Evolutionary conservation across 768 basidiomycete genomes (phyloP), one percentile per base, ranked within the genome.

Genomic region (Ephemerocybe angulata): DNA sequence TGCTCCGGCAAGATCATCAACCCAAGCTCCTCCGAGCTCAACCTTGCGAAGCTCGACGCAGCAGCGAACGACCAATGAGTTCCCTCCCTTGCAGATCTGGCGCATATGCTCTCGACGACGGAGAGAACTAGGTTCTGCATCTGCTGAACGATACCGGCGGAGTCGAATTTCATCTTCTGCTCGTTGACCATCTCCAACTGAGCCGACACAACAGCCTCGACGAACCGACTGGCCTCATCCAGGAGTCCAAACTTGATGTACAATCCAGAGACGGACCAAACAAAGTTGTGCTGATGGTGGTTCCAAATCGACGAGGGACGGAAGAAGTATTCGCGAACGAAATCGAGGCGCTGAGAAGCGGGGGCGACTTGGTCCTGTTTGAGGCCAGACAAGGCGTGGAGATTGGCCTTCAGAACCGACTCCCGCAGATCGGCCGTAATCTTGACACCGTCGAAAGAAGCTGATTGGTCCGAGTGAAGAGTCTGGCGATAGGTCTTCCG

Each of bases 1-100:
- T 77, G 69, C 35, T 65, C 65, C 0, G 67, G 61, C 3, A 67
- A 58, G 0, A 73, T 67, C 35, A 68, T 62, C 33, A 76, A 59
- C 24, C 70, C 70, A 24, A 75, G 62, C n/a, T 44, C 59, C 10
- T 60, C 44, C 13, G 40, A 61, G 6, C 70, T 70, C 5, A 78
- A 50, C 2, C 72, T 66, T 3, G 72, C 64, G 11, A 81, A 57
- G 10, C 67, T 63, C 28, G 75, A 55, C 1, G 71, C 67, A 13
- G 68, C 54, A 3, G 53, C 51, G 52, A 48, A 55, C 6, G 54
- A 19, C 44, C 33, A 50, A 3, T 27, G 22, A 2, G 25, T 12
- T 10, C 7, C 11, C 11, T 8, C 19, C 40, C 21, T 19, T 10
- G 13, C 40, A 13, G 21, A 7, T 19, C 40, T 42, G 13, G 11